Evolutionary conservation across 352 stramenopile species (phyloP).

Genomic region (Phytophthora capsici): DNA sequence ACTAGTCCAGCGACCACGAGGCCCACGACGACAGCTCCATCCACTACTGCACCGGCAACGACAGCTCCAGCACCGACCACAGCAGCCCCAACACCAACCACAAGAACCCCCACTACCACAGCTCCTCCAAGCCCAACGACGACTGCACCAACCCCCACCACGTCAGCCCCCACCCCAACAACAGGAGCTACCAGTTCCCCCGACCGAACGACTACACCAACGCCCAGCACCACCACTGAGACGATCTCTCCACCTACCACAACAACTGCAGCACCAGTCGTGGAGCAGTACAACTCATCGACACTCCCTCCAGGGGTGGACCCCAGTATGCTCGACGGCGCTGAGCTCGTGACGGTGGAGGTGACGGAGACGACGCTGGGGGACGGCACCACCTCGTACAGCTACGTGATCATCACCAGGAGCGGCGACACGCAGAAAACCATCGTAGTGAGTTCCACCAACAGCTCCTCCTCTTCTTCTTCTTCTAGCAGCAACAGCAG

Average conservation of each 20-base stretch:
- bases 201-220: constrained; percentile 5
- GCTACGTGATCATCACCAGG: constrained; percentile 51
- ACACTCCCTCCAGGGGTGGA: constrained; percentile 44
- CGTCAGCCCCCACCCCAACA: constrained; percentile 1
- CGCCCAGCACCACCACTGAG: not conserved
- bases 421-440: constrained; percentile 27
- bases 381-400: constrained; percentile 39
- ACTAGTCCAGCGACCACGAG: constrained; percentile 1
- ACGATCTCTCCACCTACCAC: constrained; percentile 8
- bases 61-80: constrained; percentile 9
- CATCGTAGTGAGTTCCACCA: constrained; percentile 20
- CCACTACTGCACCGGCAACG: constrained; percentile 10
- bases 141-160: not conserved
- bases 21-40: constrained; percentile 1
- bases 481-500: constrained; percentile 6
- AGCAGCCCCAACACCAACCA: constrained; percentile 1
- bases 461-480: constrained; percentile 3
- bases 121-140: not conserved
- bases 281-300: constrained; percentile 46
- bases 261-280: constrained; percentile 14
- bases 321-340: constrained; percentile 40
- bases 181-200: constrained; percentile 3
- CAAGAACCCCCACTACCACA: constrained; percentile 1
- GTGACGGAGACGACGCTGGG: constrained; percentile 38
- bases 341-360: constrained; percentile 44